Evolutionary conservation across 768 basidiomycete genomes (phyloP).

Genomic region (Scleroderma bovista): DNA sequence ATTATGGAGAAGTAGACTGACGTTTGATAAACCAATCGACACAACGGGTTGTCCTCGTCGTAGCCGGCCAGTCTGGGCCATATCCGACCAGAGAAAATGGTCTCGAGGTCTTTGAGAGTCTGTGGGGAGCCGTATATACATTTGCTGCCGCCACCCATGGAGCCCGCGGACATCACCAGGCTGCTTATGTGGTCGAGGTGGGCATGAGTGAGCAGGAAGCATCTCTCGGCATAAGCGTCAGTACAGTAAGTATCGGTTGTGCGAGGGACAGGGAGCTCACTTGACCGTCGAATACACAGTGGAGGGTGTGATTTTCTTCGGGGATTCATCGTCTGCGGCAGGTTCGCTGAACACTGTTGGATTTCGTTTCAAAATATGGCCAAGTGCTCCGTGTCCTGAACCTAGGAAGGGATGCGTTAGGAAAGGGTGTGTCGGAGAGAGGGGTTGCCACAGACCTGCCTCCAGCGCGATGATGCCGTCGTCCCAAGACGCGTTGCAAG

Average conservation of each 20-base stretch:
- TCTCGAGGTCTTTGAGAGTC: slow-evolving; percentile 64
- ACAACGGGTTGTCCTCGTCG: slow-evolving; percentile 54
- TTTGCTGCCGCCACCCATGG: slow-evolving; percentile 55
- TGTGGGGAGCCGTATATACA: slow-evolving; percentile 56
- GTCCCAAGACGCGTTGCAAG: slow-evolving; percentile 57
- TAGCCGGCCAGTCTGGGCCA: slow-evolving; percentile 86
- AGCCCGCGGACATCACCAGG: slow-evolving; percentile 79
- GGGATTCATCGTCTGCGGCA: slow-evolving; percentile 6
- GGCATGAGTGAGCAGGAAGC: slow-evolving; percentile 81
- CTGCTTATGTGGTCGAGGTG: slow-evolving; percentile 89
- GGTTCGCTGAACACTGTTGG: slow-evolving; percentile 46
- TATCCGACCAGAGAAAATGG: slow-evolving; percentile 67
- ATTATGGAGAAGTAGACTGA: slow-evolving; percentile 33
- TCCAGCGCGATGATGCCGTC: slow-evolving; percentile 83
- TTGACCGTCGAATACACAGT: slow-evolving; percentile 30
- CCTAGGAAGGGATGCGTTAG: slow-evolving; percentile 40
- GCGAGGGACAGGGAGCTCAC: slow-evolving; percentile 12
- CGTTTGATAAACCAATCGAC: slow-evolving; percentile 60
- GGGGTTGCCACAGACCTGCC: slow-evolving; percentile 53
- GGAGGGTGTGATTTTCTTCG: slow-evolving; percentile 16
- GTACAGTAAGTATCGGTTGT: background rate
- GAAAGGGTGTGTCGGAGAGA: background rate
- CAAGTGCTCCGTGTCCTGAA: slow-evolving; percentile 79
- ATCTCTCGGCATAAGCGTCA: slow-evolving; percentile 38
- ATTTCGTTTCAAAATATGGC: slow-evolving; percentile 49